Conservation (phyloP, 2,329 filamentous ascomycete genomes). For the Nigrospora sphaerica region DNA sequence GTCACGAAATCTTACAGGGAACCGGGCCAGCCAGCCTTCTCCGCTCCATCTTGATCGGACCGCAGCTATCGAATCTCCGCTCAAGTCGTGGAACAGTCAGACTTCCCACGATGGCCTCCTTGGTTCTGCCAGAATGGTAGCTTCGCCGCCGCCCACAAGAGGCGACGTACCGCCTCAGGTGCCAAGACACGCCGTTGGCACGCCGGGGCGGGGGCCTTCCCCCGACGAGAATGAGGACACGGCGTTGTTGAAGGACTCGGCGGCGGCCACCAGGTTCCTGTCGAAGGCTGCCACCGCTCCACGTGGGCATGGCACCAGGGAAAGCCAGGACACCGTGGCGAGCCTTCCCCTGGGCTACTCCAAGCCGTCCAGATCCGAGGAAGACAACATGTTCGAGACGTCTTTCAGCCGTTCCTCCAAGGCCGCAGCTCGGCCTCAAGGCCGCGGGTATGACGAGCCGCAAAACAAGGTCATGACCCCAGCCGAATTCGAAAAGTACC, state of each 20-base stretch:
- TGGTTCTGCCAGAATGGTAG: conserved; percentile 22
- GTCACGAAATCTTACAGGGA: conserved; percentile 38
- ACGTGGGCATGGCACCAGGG: conserved; percentile 22
- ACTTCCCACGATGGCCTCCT: conserved; percentile 43
- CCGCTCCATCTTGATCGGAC: conserved; percentile 40
- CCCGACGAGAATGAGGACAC: conserved; percentile 45
- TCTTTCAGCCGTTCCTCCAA: conserved; percentile 30
- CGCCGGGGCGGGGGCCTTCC: conserved; percentile 3
- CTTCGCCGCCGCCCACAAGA: conserved; percentile 18
- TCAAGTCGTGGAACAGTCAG: conserved; percentile 45
- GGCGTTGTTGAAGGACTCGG: conserved; percentile 43
- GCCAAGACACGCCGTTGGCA: conserved; percentile 13
- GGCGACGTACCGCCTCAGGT: conserved; percentile 26
- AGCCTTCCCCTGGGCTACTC: conserved; percentile 22
- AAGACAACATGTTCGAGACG: conserved; percentile 51
- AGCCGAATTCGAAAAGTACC: conserved; percentile 77
- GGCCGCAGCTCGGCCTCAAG: conserved; percentile 22
- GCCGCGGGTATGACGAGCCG: conserved; percentile 26
- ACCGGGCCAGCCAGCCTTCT: conserved; percentile 36
- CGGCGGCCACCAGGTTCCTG: conserved; percentile 41
- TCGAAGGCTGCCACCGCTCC: conserved; percentile 12
- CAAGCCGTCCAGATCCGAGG: conserved; percentile 29
- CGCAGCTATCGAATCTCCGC: conserved; percentile 37
- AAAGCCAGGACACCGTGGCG: conserved; percentile 31
- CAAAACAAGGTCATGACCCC: conserved; percentile 83